These are phyloP conservation scores for Trichocomaceae sp. DNA, from an alignment of 2,329 filamentous ascomycete genomes.

Conservation along the genomic window DNA sequence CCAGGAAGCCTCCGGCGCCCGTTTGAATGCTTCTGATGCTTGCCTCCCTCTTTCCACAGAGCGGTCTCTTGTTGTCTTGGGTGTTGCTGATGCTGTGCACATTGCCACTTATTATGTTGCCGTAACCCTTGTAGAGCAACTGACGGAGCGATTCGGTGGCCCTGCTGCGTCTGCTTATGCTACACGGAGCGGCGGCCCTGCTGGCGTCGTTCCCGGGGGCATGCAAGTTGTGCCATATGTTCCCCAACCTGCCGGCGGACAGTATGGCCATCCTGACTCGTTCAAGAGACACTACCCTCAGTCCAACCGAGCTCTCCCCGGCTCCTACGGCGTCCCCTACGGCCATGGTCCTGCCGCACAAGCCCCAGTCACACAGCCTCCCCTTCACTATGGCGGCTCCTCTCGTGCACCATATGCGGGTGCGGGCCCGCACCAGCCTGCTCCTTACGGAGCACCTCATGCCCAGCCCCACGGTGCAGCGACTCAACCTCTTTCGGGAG, in stretches of 20 bases:
- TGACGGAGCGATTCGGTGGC: slow-evolving; percentile 93
- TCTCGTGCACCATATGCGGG: slow-evolving; percentile 71
- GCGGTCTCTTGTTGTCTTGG: slow-evolving; percentile 94
- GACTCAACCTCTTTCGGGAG: slow-evolving; percentile 58
- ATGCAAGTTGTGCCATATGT: slow-evolving; percentile 99
- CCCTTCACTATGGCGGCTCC: slow-evolving; percentile 70
- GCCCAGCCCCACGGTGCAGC: slow-evolving; percentile 56
- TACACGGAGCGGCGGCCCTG: slow-evolving; percentile 85
- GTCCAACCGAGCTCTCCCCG: slow-evolving; percentile 67
- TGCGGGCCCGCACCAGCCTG: slow-evolving; percentile 70
- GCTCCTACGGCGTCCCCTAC: slow-evolving; percentile 63
- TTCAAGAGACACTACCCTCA: slow-evolving; percentile 69
- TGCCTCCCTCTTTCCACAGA: slow-evolving; percentile 93
- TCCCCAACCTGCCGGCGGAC: slow-evolving; percentile 84
- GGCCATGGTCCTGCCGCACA: slow-evolving; percentile 55
- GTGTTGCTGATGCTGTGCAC: slow-evolving; percentile 95
- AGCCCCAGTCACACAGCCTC: slow-evolving; percentile 52
- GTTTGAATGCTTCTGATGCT: slow-evolving; percentile 91
- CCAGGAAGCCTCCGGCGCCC: slow-evolving; percentile 92
- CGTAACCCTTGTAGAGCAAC: slow-evolving; percentile 93
- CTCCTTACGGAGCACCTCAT: slow-evolving; percentile 59
- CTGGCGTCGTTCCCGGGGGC: slow-evolving; percentile 87
- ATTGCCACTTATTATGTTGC: slow-evolving; percentile 99
- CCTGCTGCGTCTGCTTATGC: slow-evolving; percentile 97
- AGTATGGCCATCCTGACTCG: slow-evolving; percentile 85